Percentiles rank a stretch among this genome's conserved stretches.
phyloP scores from a whole-genome alignment of 306 rosid species.

The Quercus dentata region DNA sequence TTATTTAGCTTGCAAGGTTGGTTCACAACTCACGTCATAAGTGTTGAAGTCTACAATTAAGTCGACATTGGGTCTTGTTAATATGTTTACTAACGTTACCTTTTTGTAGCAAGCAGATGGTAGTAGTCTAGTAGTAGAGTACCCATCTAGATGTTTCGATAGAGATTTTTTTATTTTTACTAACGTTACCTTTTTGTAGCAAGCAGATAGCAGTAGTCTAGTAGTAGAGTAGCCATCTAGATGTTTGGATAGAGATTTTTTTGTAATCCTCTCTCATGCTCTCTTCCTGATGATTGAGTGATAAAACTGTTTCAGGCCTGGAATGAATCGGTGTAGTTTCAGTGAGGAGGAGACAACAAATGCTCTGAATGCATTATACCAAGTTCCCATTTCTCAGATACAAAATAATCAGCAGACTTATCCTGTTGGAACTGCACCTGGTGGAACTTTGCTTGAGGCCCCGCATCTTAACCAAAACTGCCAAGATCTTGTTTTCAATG shows the following conservation, averaged over 20 bases:
- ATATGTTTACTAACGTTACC: background rate
- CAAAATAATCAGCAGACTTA: constrained; percentile 46
- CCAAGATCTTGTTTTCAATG: constrained; percentile 38
- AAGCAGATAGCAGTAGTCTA: background rate
- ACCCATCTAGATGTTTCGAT: background rate
- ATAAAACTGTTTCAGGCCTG: constrained; percentile 64
- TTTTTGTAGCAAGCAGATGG: background rate
- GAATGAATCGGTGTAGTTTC: constrained; percentile 79
- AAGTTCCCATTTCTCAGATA: constrained; percentile 54
- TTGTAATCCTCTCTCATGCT: background rate
- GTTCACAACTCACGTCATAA: background rate
- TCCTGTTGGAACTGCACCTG: constrained; percentile 39
- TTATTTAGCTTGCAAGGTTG: background rate
- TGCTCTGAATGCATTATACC: constrained; percentile 59
- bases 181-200: background rate
- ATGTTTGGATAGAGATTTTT: background rate
- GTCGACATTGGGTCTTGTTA: background rate
- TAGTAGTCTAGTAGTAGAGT: background rate
- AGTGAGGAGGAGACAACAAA: constrained; percentile 83
- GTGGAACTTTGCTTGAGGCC: constrained; percentile 38
- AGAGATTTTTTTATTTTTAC: background rate
- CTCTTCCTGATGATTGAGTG: constrained; percentile 17
- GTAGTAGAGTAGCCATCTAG: background rate
- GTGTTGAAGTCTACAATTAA: background rate
- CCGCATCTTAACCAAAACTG: constrained; percentile 48